A percentile compares a stretch with the other conserved stretches of the same genome.
phyloP scores from a whole-genome alignment of 2,329 filamentous ascomycete species.

The Daldinia sp. region DNA sequence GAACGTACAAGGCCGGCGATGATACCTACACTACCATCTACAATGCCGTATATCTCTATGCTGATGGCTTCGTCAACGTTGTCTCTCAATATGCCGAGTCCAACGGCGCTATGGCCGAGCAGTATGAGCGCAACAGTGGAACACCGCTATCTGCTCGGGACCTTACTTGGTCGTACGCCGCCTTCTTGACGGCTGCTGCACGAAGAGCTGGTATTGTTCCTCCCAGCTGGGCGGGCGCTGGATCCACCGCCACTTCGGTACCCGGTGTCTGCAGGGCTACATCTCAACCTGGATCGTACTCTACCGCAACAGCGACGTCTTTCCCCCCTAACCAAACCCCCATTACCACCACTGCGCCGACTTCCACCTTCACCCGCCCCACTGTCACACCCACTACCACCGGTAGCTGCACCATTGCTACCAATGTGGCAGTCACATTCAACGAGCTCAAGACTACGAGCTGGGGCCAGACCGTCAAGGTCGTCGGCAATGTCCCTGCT shows the following conservation, averaged over 20 bases:
- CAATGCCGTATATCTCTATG: slow-evolving; percentile 68
- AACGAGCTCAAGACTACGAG: slow-evolving; percentile 67
- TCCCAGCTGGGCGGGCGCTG: slow-evolving; percentile 64
- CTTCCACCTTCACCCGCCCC: slow-evolving; percentile 43
- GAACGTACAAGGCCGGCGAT: slow-evolving; percentile 69
- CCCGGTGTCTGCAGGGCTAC: slow-evolving; percentile 63
- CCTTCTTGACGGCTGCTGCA: slow-evolving; percentile 71
- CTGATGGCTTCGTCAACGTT: slow-evolving; percentile 71
- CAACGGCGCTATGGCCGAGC: slow-evolving; percentile 75
- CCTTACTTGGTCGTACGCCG: slow-evolving; percentile 59
- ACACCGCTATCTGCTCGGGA: slow-evolving; percentile 72
- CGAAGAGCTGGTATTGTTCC: slow-evolving; percentile 68
- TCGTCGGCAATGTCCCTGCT: slow-evolving; percentile 69
- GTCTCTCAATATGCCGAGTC: slow-evolving; percentile 71
- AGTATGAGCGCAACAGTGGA: slow-evolving; percentile 69
- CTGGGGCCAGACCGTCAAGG: slow-evolving; percentile 73
- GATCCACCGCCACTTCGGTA: slow-evolving; percentile 58
- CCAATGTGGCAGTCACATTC: slow-evolving; percentile 72
- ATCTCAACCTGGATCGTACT: slow-evolving; percentile 64
- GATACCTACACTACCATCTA: slow-evolving; percentile 67
- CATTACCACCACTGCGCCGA: slow-evolving; percentile 48
- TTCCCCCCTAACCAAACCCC: slow-evolving; percentile 65
- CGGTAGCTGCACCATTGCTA: slow-evolving; percentile 54
- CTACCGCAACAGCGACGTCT: slow-evolving; percentile 58
- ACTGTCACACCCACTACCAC: slow-evolving; percentile 49